Evolutionary conservation across 1,284 basidiomycete species (phyloP).

Genomic region (Malassezia yamatoensis): DNA sequence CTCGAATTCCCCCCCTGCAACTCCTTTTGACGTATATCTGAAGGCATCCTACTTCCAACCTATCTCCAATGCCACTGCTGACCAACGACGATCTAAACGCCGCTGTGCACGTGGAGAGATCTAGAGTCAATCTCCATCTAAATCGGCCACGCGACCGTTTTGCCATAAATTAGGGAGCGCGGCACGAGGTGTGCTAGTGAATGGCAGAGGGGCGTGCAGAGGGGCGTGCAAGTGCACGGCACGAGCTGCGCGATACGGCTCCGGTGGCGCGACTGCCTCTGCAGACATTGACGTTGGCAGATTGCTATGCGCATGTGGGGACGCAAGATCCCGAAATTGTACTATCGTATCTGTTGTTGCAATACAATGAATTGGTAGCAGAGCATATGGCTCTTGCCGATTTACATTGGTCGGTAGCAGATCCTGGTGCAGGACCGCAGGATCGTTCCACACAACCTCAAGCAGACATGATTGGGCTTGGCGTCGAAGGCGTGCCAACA

Average conservation of each 20-base stretch:
- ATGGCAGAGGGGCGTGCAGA: background rate
- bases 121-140: too few relatives aligned
- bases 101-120: too few relatives aligned
- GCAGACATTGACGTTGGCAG: background rate
- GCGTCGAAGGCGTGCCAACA: constrained; percentile 1
- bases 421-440: background rate
- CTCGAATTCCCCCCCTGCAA: too few relatives aligned
- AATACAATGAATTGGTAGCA: constrained; percentile 9
- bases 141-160: too few relatives aligned
- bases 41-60: too few relatives aligned
- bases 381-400: background rate
- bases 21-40: too few relatives aligned
- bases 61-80: too few relatives aligned
- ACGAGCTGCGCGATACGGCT: constrained; percentile 1
- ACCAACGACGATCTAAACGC: too few relatives aligned
- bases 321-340: constrained; percentile 3
- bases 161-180: too few relatives aligned
- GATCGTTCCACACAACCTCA: background rate
- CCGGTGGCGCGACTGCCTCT: background rate
- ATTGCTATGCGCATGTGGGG: constrained; percentile 1
- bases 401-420: background rate
- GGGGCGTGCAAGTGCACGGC: background rate
- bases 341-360: constrained; percentile 2
- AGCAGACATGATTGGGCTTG: constrained; percentile 6
- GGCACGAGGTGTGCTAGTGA: too few relatives aligned